Base-by-base conservation (phyloP, 2,329 filamentous ascomycete genomes). In the Verticillium dahliae region DNA sequence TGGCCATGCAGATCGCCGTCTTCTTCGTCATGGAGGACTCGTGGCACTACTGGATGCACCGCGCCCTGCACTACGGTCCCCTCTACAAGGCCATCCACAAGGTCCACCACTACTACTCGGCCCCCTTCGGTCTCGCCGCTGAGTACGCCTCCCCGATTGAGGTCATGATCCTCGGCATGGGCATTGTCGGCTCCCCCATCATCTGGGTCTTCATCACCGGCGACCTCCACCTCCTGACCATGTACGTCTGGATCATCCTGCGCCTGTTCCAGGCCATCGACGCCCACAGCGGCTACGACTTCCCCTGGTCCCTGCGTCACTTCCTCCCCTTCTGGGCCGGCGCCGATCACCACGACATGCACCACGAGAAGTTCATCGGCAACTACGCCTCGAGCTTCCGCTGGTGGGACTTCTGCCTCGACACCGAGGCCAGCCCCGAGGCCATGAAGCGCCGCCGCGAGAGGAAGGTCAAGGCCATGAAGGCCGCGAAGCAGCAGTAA, bases 41-140 rank as follows among this genome's bases (percentile, higher is more conserved):
- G 67, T 99, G 95, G 95, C 95, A 99, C 79, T 99, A 99, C 84
- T 98, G 93, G 88, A 87, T 87, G 68, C 95, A 99, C 80, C 92
- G 95, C 69, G 86, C 85, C 54, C 87, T 99, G 78, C 95, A 99
- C 83, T 96, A 92, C 81, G 93, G 91, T 27, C 91, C 92, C 45
- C 87, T 99, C 6, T 99, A 99, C 87, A 96, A 92, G 82, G 85
- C 88, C 72, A 91, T 99, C 71, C 95, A 99, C 85, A 99, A 99
- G 82, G 93, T 99, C 69, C 95, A 99, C 81, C 95, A 99, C 82
- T 94, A 95, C 72, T 99, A 99, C 82, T 97, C 92, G 41, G 95
- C 95, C 13, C 95, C 95, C 18, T 99, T 99, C 73, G 95, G 95
- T 68, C 83, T 99, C 60, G 94, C 95, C 22, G 94, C 95, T 62